These are phyloP conservation scores for Lenzites betulinus DNA, from an alignment of 768 basidiomycete species.

Conservation along the genomic window DNA sequence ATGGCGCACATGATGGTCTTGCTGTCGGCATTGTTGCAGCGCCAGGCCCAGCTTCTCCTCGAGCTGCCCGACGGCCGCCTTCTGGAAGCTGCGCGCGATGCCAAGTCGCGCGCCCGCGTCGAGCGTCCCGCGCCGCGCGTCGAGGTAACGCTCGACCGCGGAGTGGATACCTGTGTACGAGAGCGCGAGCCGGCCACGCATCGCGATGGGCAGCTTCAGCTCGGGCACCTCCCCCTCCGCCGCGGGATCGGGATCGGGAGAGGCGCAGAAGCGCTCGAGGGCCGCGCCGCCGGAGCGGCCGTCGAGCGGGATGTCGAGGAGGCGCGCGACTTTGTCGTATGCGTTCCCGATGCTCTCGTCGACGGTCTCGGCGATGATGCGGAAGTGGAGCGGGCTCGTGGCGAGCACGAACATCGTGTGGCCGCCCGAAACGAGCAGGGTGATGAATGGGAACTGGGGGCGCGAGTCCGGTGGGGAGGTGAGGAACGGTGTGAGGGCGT, in stretches of 20 bases:
- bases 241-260: slow-evolving; percentile 26
- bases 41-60: slow-evolving; percentile 70
- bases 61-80: slow-evolving; percentile 69
- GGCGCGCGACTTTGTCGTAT: slow-evolving; percentile 81
- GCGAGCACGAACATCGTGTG: slow-evolving; percentile 89
- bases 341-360: slow-evolving; percentile 79
- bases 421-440: slow-evolving; percentile 89
- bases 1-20: slow-evolving; percentile 49
- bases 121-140: slow-evolving; percentile 43
- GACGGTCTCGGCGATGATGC: slow-evolving; percentile 69
- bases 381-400: slow-evolving; percentile 55
- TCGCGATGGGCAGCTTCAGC: slow-evolving; percentile 32
- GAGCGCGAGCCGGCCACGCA: slow-evolving; percentile 61
- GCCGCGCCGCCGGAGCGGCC: slow-evolving; percentile 74
- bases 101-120: slow-evolving; percentile 43
- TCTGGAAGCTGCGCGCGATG: slow-evolving; percentile 74
- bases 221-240: neutral
- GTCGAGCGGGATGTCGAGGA: slow-evolving; percentile 67
- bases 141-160: slow-evolving; percentile 60
- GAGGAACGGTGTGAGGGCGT: slow-evolving; percentile 81
- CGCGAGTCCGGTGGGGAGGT: slow-evolving; percentile 48
- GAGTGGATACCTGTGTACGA: slow-evolving; percentile 83
- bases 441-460: slow-evolving; percentile 82
- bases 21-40: slow-evolving; percentile 43
- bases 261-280: slow-evolving; percentile 68